Evolutionary conservation across 2,329 filamentous ascomycete species (phyloP), one percentile per base, ranked within the genome.

Genomic region (Diaporthe ilicicola): DNA sequence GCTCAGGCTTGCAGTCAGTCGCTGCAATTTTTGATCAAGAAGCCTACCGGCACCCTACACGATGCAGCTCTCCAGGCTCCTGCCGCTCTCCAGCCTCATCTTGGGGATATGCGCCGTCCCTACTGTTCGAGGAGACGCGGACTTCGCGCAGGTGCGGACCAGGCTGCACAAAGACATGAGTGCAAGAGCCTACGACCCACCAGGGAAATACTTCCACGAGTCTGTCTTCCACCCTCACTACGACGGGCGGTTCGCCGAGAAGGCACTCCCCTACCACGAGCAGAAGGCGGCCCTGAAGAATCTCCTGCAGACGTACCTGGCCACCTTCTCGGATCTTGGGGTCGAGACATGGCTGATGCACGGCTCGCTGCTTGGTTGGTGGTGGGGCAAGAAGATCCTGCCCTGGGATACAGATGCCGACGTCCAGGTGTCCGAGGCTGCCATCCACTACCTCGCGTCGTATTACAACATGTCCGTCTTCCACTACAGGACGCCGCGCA

Each of bases 261-360:
- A 79, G 27, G 74, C 79, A n/a, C 79, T 87, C 24, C 77, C 78
- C 4, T 82, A 92, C 75, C 84, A 87, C 39, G 86, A 90, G 67
- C 88, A 91, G 75, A 85, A 85, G 27, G 84, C 89, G 34, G 90
- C 88, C 1, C 85, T 94, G 70, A 87, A 85, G 64, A 86, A 90
- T 74, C 88, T 95, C 75, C 86, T 94, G 66, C 89, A 91, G 76
- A 90, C 93, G 34, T 95, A 94, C 78, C 84, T 95, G 59, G 83
- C 87, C 51, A 93, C 91, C 37, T 92, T 93, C 76, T 83, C 85
- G 61, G 86, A 89, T 46, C 84, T 93, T 37, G 87, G 89, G 2
- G 80, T 94, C 70, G 91, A 95, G 79, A 94, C 93, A 7, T 95
- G 93, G 93, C 88, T 95, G 72, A 93, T 93, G 76, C 93, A 95